Base-by-base conservation (phyloP, 768 basidiomycete genomes). In the Gloeopeniophorella convolvens region DNA sequence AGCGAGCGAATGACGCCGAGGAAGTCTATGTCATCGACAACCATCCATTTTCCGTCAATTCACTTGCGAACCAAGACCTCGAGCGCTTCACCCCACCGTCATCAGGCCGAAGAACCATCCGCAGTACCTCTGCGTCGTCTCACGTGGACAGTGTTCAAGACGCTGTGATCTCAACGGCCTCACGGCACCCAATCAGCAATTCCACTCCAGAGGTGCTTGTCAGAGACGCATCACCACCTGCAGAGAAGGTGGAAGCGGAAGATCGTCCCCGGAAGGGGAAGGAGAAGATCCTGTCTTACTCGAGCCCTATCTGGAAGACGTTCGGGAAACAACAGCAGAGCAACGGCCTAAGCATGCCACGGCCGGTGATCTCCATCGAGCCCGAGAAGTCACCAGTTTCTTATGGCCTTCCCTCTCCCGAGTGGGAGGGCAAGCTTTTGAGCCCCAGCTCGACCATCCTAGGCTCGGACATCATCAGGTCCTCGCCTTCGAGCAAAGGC, bases 391-490 rank as follows among this genome's bases (percentile, higher is more conserved):
- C 45, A 24, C 12, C 52, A 15, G 21, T 34, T 13, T 37, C 54
- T 32, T 21, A 24, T 11, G 54, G 31, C 6, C 11, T 27, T 1
- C 24, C 50, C 16, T 39, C 42, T 11, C 18, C 5, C 18, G 51
- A 55, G 23, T 28, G 28, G 1, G 36, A 32, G 6, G 16, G 20
- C n/a, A 48, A 36, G n/a, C 42, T 42, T 26, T 30, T 36, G 4
- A 53, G 54, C 24, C 24, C 24, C 33, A 41, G 43, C 35, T 57
- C 59, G 20, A 50, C 53, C 26, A 40, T 62, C 35, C 53, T 64
- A 10, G 63, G 64, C 2, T 66, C 67, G 5, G 67, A 67, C 48
- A 65, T 67, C 50, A 51, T 68, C 10, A 58, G 59, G 39, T 9
- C n/a, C 4, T 23, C 31, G 16, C 24, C 43, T 26, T 32, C 34